Base-by-base conservation (phyloP, 179 eudicot species). In the Beta macrorhiza region DNA sequence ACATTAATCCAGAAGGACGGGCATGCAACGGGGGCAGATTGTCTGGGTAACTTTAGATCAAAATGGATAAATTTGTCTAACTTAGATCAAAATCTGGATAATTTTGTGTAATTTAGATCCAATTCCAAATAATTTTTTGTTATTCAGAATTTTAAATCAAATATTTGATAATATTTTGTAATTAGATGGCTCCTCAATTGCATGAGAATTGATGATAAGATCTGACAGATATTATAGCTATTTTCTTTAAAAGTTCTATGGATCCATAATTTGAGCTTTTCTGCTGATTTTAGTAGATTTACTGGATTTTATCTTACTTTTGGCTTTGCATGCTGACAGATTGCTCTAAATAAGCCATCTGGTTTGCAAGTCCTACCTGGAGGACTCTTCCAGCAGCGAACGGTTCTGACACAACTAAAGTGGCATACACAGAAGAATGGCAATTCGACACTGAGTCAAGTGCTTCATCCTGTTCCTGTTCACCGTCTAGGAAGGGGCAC, bases 401-500 rank as follows among this genome's bases (percentile, higher is more conserved):
- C 99, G 82, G 96, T 94, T 81, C 86, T 96, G 85, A 91, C 91
- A 72, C 98, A 94, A 79, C 92, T 94, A 64, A 95, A 90, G 78
- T 83, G 97, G 96, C 90, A 71, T 82, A 79, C 89, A 74, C 80
- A 83, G 64, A 85, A 81, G 68, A 80, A 80, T 25, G 62, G 68
- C 70, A 76, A 84, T 25, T 79, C 88, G 69, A 71, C 75, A 79
- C 82, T 80, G 61, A 55, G 87, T 79, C 90, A 87, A 80, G 89
- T 84, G 65, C 74, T 79, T 45, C 88, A 91, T 83, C 91, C 98
- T 74, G 97, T 87, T 86, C 98, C 99, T 29, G 99, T 96, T 83
- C 99, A 96, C 89, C 94, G 98, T n/a, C 89, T 96, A 68, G 99
- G 99, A 82, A 90, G 99, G 88, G 99, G 99, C 74, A 96, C 99